Evolutionary conservation across 2,329 filamentous ascomycete genomes (phyloP), one percentile per base, ranked within the genome.

Genomic region (Thielaviopsis ethacetica): DNA sequence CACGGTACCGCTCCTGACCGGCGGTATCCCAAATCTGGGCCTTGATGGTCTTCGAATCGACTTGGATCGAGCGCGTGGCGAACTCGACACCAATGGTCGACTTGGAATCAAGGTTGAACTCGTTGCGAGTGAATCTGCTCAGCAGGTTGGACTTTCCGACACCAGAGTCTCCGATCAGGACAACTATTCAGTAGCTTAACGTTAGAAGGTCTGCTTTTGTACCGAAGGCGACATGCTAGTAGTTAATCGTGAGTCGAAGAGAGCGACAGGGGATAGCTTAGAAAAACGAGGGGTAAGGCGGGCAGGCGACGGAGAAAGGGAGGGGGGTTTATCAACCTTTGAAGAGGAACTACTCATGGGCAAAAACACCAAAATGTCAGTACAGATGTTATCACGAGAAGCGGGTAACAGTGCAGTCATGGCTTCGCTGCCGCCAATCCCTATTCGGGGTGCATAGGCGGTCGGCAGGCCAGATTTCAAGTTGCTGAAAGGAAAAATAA

Each of bases 21-120:
- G 93, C 93, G 61, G 93, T 98, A 78, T 98, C 93, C 93, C 94
- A 98, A 69, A 98, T 98, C 79, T 98, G 93, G 67, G 93, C 93
- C 81, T 98, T 98, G 84, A 98, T 98, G 64, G 93, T 98, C 82
- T 98, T 98, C 70, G 88, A 87, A 75, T 98, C 93, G 69, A 98
- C 93, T 76, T 97, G 91, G 72, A 98, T 98, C 66, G 90, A 96
- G 64, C 93, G 85, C 67, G 93, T 98, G 68, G 94, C 93, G 72
- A 98, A 98, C 76, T 98, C 93, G 73, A 98, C 93, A 68, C 93
- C 93, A 76, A 98, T 98, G 67, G 93, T 98, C 64, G 93, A 97
- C 83, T 98, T 97, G 73, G 91, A 95, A 76, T 98, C 93, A 65
- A 97, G 82, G 77, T 97, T 97, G 86, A 98, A 98, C 77, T 98